Evolutionary conservation across 306 rosid species (phyloP).

Genomic region (Pueraria montana): DNA sequence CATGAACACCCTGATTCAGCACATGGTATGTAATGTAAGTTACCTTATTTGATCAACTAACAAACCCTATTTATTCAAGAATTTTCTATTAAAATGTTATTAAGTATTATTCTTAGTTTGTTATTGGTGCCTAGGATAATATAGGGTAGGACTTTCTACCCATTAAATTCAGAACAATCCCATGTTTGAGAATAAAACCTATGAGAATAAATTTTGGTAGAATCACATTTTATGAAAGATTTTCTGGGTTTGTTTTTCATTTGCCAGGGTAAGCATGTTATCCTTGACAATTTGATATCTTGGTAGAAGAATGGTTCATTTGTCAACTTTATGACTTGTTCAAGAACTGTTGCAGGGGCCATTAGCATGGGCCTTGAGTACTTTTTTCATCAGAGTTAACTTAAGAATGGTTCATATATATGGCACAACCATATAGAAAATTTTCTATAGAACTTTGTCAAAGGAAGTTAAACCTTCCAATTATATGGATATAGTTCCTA

Average conservation of each 20-base stretch:
- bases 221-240: slow-evolving; percentile 59
- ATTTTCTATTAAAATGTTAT: too few species aligned
- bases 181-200: background rate
- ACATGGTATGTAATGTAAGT: too few species aligned
- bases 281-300: slow-evolving; percentile 12
- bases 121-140: too few species aligned
- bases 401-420: background rate
- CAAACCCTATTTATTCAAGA: too few species aligned
- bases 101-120: too few species aligned
- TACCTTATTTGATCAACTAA: too few species aligned
- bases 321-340: slow-evolving; percentile 35
- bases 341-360: slow-evolving; percentile 64
- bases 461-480: slow-evolving; percentile 30
- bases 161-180: background rate
- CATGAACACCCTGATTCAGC: too few species aligned
- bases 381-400: slow-evolving; percentile 29
- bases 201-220: background rate
- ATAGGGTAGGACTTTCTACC: too few species aligned
- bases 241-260: slow-evolving; percentile 78
- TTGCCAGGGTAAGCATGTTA: slow-evolving; percentile 75
- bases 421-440: slow-evolving; percentile 11
- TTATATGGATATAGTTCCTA: slow-evolving; percentile 9
- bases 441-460: slow-evolving; percentile 29
- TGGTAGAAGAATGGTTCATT: slow-evolving; percentile 16
- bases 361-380: slow-evolving; percentile 79